Evolutionary conservation across 2,329 filamentous ascomycete genomes (phyloP).

Genomic region (Gremmenia infestans): DNA sequence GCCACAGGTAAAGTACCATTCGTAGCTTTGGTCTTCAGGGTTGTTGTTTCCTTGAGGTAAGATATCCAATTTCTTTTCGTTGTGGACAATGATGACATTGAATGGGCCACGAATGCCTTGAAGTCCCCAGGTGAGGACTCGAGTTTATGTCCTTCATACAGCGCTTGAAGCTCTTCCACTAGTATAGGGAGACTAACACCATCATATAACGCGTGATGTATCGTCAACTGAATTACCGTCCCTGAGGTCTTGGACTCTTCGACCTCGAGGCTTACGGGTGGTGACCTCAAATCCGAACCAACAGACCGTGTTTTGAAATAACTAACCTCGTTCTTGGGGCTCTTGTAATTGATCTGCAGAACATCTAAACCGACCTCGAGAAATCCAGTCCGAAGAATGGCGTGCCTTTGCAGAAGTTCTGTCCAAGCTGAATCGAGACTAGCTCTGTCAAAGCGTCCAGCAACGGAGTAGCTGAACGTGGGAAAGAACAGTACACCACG

Average conservation of each 20-base stretch:
- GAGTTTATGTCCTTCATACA: slow-evolving; percentile 32
- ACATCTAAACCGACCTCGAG: slow-evolving; percentile 49
- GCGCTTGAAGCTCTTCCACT: slow-evolving; percentile 45
- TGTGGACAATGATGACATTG: slow-evolving; percentile 35
- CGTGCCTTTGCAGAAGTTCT: slow-evolving; percentile 46
- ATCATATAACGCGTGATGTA: slow-evolving; percentile 89
- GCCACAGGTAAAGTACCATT: not conserved
- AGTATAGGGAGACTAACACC: slow-evolving; percentile 69
- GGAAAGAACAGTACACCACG: slow-evolving; percentile 67
- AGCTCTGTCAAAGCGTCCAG: slow-evolving; percentile 33
- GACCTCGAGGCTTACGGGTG: slow-evolving; percentile 25
- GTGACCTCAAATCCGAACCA: slow-evolving; percentile 12
- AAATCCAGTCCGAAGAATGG: slow-evolving; percentile 64
- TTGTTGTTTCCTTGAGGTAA: slow-evolving; percentile 30
- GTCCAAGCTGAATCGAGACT: slow-evolving; percentile 57
- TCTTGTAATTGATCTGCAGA: slow-evolving; percentile 56
- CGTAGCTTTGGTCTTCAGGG: slow-evolving; percentile 31
- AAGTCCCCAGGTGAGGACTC: slow-evolving; percentile 11
- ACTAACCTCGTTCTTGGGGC: slow-evolving; percentile 33
- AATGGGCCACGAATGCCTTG: slow-evolving; percentile 33
- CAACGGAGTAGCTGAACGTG: slow-evolving; percentile 58
- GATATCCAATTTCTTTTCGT: slow-evolving; percentile 38
- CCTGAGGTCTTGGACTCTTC: slow-evolving; percentile 2
- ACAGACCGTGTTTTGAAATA: slow-evolving; percentile 8
- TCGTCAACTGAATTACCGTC: slow-evolving; percentile 42